Evolutionary conservation across 2,329 filamentous ascomycete species (phyloP), one percentile per base, ranked within the genome.

Genomic region (Aspergillus sp.): DNA sequence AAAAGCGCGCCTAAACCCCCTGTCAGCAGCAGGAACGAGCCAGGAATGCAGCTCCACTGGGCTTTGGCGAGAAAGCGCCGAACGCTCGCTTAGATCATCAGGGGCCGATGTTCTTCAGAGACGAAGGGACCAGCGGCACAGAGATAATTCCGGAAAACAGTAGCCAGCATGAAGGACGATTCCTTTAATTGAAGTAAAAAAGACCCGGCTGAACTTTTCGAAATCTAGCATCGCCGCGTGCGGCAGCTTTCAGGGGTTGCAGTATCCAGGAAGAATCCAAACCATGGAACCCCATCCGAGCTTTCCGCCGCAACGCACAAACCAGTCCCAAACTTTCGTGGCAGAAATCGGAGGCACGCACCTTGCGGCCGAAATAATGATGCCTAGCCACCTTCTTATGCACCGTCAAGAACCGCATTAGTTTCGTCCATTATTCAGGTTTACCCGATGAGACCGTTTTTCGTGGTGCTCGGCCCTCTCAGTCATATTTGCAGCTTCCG

Each of bases 271-370:
- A 17, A 19, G 22, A 15, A 19, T 41, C 12, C 42, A 56, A 56
- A 59, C 61, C 63, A 61, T 63, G 63, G 61, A 54, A 58, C 61
- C 22, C 44, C 59, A 61, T 57, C 63, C 63, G 63, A 64, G 63
- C 57, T 61, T 60, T 58, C 61, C 61, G 63, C 56, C 20, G 22
- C 58, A 57, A 3, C 60, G 56, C 61, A 59, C 54, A 59, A 57
- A 47, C 47, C 52, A 57, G 24, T 17, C 8, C 45, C 27, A 19
- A 48, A 48, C 24, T 34, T 34, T 44, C 41, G 22, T 42, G 49
- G 34, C 34, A 37, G 15, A 37, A 37, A 37, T 37, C 34, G 27
- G 27, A 37, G 12, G 34, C 12, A 6, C 6, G 12, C 34, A 15
- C 6, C 34, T 8, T 12, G 33, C 13, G 2, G 6, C 4, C 13